Base-by-base conservation (phyloP, 2,329 filamentous ascomycete species). In the Neurospora crassa region DNA sequence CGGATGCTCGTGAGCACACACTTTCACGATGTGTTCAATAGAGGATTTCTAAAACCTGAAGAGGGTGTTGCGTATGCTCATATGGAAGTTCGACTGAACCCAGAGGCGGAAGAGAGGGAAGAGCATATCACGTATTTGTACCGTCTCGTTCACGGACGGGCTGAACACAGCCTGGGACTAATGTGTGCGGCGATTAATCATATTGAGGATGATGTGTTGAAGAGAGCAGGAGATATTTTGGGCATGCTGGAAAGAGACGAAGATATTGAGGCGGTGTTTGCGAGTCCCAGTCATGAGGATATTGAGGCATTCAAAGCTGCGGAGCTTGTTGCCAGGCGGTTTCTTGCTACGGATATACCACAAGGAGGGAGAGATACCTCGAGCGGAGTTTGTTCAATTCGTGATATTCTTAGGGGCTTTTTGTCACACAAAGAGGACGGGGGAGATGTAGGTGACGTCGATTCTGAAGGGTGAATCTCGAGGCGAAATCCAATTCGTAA, bases 101-200 rank as follows among this genome's bases (percentile, higher is more conserved):
- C 81, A 29, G 78, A 85, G 1, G 84, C 86, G 3, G 78, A 81
- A 0, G 79, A 83, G 5, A 76, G 82, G 2, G 86, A 90, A 37
- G 85, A 92, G 1, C 89, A 92, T 74, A 85, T 94, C 40, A 89
- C 87, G 0, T 93, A 92, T 76, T 85, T 97, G 0, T 97, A 95
- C 79, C 91, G 89, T 40, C 81, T 91, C n/a, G 77, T 81, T 4
- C 75, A 83, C 2, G 94, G 94, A 0, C 86, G 90, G 71, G 95
- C 90, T 75, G 88, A 84, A 8, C 91, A 92, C 16, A 97, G 94
- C 78, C 96, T 97, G 77, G 96, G 96, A 0, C 92, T 90, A 40
- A 87, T 88, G 80, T 98, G 96, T 78, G 96, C 96, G 40, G 89
- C 90, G 3, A 87, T 97, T 79, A 97, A 97, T 76, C 94, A 94